A percentile compares a stretch with the other conserved stretches of the same genome.
Evolutionary conservation across 164 flowering plant species (phyloP).

Genomic region (Chimonanthus salicifolius): DNA sequence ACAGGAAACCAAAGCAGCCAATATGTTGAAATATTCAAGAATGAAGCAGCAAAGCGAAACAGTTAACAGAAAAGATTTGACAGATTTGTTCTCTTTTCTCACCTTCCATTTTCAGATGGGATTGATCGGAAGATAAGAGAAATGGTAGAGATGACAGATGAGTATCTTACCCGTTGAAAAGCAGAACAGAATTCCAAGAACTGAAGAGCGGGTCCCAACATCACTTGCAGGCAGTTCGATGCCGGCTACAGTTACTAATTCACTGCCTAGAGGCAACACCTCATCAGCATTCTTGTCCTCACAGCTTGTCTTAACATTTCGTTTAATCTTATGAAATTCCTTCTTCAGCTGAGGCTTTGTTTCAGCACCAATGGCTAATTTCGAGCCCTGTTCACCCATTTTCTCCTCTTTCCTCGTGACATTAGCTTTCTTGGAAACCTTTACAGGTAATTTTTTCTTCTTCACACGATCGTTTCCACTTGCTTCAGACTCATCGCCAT

Average conservation of each 20-base stretch:
- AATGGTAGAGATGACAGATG: not conserved
- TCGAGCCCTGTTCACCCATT: not conserved
- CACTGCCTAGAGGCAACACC: slow-evolving; percentile 47
- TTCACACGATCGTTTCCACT: not conserved
- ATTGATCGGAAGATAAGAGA: too few relatives aligned
- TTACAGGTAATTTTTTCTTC: slow-evolving; percentile 1
- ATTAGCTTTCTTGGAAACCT: not conserved
- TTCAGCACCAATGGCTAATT: not conserved
- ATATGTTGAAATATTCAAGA: too few relatives aligned
- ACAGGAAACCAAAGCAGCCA: too few relatives aligned
- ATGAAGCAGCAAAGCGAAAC: too few relatives aligned
- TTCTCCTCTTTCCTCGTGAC: slow-evolving; percentile 4
- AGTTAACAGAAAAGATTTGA: too few relatives aligned
- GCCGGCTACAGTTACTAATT: slow-evolving; percentile 41
- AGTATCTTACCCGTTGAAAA: slow-evolving; percentile 62
- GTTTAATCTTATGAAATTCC: slow-evolving; percentile 4
- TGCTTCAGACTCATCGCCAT: not conserved
- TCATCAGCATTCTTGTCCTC: slow-evolving; percentile 15
- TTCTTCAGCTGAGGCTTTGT: slow-evolving; percentile 8
- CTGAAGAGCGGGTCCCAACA: slow-evolving; percentile 80
- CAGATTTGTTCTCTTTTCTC: too few relatives aligned
- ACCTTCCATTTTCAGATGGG: too few relatives aligned
- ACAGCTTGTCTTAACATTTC: slow-evolving; percentile 2
- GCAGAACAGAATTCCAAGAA: slow-evolving; percentile 82
- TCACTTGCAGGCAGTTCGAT: slow-evolving; percentile 50